A percentile compares a stretch with the other conserved stretches of the same genome.
Evolutionary conservation across 305 asterid species (phyloP).

Genomic region (Solanum hybrid): DNA sequence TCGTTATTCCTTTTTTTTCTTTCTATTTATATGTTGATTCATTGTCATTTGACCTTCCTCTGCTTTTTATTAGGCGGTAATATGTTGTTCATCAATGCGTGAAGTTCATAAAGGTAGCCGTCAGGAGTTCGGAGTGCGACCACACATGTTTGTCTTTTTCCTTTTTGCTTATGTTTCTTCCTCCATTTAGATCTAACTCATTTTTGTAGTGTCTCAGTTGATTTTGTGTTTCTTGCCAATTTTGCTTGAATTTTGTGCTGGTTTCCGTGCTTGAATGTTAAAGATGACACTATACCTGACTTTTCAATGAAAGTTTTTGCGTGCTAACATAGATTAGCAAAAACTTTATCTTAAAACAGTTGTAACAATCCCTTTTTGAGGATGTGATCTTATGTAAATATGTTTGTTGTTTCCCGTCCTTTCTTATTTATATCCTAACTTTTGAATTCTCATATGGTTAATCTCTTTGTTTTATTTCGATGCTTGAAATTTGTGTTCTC

Average conservation of each 20-base stretch:
- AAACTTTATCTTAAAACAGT: neutral
- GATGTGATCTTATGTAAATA: neutral
- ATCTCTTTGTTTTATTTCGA: too few relatives aligned
- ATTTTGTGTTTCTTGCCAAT: neutral
- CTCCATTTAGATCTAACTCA: neutral
- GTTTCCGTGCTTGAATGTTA: neutral
- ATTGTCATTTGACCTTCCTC: too few relatives aligned
- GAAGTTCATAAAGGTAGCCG: neutral
- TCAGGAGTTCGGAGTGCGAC: neutral
- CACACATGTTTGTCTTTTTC: neutral
- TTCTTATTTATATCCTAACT: neutral
- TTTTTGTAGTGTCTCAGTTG: neutral
- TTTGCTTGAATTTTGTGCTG: neutral
- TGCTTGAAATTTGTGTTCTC: fast-evolving
- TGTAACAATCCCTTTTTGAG: neutral
- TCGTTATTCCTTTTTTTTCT: too few relatives aligned
- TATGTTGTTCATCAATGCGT: neutral
- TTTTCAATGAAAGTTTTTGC: too few relatives aligned
- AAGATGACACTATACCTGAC: too few relatives aligned
- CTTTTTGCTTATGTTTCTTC: too few relatives aligned
- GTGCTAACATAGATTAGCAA: neutral
- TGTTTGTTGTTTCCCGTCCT: neutral
- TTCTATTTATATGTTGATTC: neutral
- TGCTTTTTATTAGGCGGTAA: too few relatives aligned
- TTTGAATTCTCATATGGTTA: neutral